phyloP scores from a whole-genome alignment of 2,329 filamentous ascomycete species.

The Venturia oleaginea region DNA sequence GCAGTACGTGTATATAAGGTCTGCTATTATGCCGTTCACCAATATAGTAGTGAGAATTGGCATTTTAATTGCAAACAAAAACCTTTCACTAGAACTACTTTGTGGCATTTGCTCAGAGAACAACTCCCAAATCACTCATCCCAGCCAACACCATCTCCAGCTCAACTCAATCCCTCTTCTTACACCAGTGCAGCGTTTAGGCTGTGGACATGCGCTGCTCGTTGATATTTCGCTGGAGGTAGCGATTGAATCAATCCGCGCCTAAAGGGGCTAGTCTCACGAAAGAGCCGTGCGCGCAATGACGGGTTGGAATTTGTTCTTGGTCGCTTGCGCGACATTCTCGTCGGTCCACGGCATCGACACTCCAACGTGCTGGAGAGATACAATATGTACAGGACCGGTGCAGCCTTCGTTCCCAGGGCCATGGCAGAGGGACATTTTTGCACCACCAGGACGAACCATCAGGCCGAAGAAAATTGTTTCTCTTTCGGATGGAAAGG shows the following conservation, averaged over 20 bases:
- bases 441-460: conserved; percentile 43
- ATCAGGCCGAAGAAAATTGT: conserved; percentile 39
- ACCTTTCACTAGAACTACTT: background rate
- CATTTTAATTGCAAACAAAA: background rate
- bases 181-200: background rate
- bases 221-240: background rate
- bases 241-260: background rate
- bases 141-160: too few relatives aligned
- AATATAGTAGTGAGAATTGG: background rate
- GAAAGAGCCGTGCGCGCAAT: background rate
- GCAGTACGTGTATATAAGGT: background rate
- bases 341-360: background rate
- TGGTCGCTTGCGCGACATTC: conserved; percentile 1
- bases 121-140: background rate
- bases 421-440: conserved; percentile 50
- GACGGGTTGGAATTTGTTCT: background rate
- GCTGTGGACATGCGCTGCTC: background rate
- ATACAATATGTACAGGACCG: conserved; percentile 45
- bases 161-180: too few relatives aligned
- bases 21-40: background rate
- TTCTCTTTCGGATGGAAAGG: conserved; percentile 25
- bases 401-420: conserved; percentile 44
- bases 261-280: background rate
- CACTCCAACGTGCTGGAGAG: conserved; percentile 41
- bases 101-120: background rate